Evolutionary conservation across 441 rosid genomes (phyloP).

Genomic region (Aquilaria agallochum): DNA sequence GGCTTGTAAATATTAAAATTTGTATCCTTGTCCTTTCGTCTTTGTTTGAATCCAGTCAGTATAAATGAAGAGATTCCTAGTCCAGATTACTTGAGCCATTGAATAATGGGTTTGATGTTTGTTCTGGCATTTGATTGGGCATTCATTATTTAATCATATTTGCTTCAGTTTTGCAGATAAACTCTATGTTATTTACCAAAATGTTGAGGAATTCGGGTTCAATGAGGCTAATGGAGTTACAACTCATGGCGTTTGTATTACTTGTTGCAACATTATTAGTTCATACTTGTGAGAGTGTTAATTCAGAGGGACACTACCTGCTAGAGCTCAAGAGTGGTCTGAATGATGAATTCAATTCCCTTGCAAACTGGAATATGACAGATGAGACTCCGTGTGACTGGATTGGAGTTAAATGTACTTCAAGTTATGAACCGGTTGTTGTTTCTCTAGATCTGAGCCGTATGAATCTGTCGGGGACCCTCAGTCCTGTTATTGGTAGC

Average conservation of each 20-base stretch:
- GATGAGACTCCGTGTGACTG: constrained; percentile 83
- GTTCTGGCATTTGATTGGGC: constrained; percentile 5
- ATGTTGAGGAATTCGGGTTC: constrained; percentile 25
- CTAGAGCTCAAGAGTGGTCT: constrained; percentile 63
- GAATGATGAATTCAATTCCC: constrained; percentile 44
- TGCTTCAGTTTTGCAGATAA: constrained; percentile 21
- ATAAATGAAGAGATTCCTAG: background rate
- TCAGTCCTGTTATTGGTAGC: constrained; percentile 64
- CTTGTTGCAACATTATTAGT: constrained; percentile 35
- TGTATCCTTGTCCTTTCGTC: background rate
- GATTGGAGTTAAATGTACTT: constrained; percentile 82
- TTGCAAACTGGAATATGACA: constrained; percentile 58
- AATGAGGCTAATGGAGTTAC: constrained; percentile 28
- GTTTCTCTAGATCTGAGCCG: constrained; percentile 65
- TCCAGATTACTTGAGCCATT: background rate
- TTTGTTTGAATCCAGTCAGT: constrained; percentile 1
- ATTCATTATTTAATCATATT: constrained; percentile 15
- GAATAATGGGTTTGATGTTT: constrained; percentile 3
- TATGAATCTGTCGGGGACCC: constrained; percentile 77
- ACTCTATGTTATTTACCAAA: constrained; percentile 15
- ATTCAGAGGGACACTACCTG: constrained; percentile 67
- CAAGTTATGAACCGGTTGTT: constrained; percentile 44
- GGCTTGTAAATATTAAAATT: background rate
- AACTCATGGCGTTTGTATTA: constrained; percentile 21
- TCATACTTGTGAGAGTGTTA: constrained; percentile 50